phyloP scores from a whole-genome alignment of 352 stramenopile species.

The Globisporangium recalcitrans region DNA sequence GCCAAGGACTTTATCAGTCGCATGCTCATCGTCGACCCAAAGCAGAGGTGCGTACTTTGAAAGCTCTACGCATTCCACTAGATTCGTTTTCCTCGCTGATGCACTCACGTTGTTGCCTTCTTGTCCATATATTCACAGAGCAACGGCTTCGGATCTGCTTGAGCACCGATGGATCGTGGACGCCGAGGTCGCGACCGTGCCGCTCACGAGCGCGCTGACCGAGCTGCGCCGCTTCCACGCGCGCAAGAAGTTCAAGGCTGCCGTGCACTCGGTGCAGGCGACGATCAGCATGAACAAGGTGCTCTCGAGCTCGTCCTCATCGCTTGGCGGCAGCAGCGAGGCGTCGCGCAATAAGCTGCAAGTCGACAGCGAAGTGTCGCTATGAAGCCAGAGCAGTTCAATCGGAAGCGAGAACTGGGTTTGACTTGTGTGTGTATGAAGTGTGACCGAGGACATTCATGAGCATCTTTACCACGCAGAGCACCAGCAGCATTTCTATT shows the following conservation, averaged over 20 bases:
- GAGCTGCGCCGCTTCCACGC: conserved; percentile 79
- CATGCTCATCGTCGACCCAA: conserved; percentile 82
- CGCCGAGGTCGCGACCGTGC: conserved; percentile 60
- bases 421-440: not conserved
- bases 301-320: conserved; percentile 30
- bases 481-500: not conserved
- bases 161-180: conserved; percentile 75
- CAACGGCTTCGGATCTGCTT: conserved; percentile 51
- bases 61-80: no score
- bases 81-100: no score
- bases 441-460: not conserved
- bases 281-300: conserved; percentile 83
- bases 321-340: conserved; percentile 13
- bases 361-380: conserved; percentile 35
- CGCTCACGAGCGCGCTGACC: conserved; percentile 65
- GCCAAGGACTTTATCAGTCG: conserved; percentile 87
- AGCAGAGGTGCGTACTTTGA: conserved; percentile 41
- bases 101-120: no score
- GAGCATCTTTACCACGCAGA: no score
- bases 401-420: conserved; percentile 20
- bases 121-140: conserved; percentile 17
- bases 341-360: conserved; percentile 16
- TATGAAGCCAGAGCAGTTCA: conserved; percentile 27
- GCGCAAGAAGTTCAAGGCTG: conserved; percentile 80
- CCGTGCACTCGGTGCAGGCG: conserved; percentile 71